Evolutionary conservation across 2,329 filamentous ascomycete species (phyloP), one percentile per base, ranked within the genome.

Genomic region (Thielaviopsis ethacetica): DNA sequence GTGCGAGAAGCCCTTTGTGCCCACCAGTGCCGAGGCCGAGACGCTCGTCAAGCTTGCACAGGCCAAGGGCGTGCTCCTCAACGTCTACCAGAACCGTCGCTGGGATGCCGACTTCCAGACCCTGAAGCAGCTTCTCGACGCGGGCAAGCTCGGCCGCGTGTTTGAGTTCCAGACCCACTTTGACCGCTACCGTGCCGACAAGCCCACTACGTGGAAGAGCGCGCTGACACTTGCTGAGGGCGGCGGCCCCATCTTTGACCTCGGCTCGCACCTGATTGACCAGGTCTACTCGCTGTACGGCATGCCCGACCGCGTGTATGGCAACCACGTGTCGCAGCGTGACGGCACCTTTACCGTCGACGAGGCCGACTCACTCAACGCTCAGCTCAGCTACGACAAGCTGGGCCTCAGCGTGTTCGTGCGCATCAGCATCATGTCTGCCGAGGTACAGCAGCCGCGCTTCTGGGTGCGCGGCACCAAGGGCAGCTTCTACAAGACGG

Each of bases 1-100:
- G 57, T 84, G 86, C 54, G 88, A 91, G 73, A 91, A 91, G 74
- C 88, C 88, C 2, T 91, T 91, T 68, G 85, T 88, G 13, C 84
- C 86, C 21, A 86, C 83, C 1, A 74, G 79, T 1, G 74, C 79
- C 60, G 83, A 91, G 70, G 86, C 86, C 12, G 75, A 80, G 38
- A 71, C 80, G 64, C 78, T 91, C 6, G 76, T 79, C 52, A 69
- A 70, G 10, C 71, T 84, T 55, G 79, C 83, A 10, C 69, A 75
- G 62, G 69, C 76, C 61, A 69, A 75, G 53, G 69, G 72, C 44
- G 75, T 74, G 59, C 67, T 83, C 52, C 69, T 87, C 62, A 82
- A 81, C 63, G 83, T 86, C n/a, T 87, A 85, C 69, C 84, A 87
- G 73, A 87, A 89, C 73, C 80, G 88, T 30, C 76, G 88, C 57